Percentiles rank a stretch among this genome's conserved stretches.
Conservation (phyloP, 169 alveolate genomes). For the Cryptosporidium felis region DNA sequence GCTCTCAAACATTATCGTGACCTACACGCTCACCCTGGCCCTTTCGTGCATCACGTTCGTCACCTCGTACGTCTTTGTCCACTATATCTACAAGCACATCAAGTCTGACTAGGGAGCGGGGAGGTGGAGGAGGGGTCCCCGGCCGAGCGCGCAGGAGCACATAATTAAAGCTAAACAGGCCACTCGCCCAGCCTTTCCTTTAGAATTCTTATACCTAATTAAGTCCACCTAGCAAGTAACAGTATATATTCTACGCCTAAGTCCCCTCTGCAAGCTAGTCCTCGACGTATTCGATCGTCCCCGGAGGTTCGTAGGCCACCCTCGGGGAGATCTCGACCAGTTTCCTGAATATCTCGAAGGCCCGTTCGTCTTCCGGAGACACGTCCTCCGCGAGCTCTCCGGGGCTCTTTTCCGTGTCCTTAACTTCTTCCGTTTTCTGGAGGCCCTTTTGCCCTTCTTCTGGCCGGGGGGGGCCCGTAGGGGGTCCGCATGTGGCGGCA, state of each 20-base stretch:
- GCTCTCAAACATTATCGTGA: constrained; percentile 13
- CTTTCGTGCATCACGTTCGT: constrained; percentile 39
- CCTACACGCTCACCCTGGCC: constrained; percentile 28
- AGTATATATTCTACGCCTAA: not conserved
- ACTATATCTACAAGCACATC: constrained; percentile 54
- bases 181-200: no score
- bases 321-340: constrained; percentile 5
- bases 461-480: not conserved
- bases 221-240: not conserved
- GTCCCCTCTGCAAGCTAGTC: not conserved
- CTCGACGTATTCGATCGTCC: constrained; percentile 6
- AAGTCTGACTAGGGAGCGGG: constrained; percentile 32
- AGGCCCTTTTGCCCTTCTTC: not conserved
- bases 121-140: not conserved
- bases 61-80: constrained; percentile 35
- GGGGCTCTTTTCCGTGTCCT: not conserved
- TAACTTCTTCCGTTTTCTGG: not conserved
- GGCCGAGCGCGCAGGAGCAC: not conserved
- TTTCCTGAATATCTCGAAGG: constrained; percentile 21
- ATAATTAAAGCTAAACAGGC: not conserved
- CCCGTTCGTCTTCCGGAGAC: constrained; percentile 18
- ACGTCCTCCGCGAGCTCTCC: not conserved
- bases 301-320: constrained; percentile 39
- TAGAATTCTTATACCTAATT: not conserved
- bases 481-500: not conserved